phyloP scores from a whole-genome alignment of 768 basidiomycete genomes.

The Stropharia rugosoannulata region DNA sequence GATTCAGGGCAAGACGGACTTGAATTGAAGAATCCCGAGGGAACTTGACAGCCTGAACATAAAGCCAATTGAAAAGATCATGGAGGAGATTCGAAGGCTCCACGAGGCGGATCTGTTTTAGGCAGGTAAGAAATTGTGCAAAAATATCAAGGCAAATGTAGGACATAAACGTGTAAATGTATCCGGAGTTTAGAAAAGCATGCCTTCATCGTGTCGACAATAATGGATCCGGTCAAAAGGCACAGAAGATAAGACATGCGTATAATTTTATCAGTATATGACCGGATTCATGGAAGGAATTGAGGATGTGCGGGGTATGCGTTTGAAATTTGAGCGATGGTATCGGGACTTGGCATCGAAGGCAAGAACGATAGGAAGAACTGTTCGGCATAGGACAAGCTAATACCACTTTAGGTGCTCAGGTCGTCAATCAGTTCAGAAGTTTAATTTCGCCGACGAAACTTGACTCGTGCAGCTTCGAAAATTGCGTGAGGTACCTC shows the following conservation, averaged over 20 bases:
- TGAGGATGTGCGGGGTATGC: slow-evolving; percentile 13
- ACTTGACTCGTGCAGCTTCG: slow-evolving; percentile 7
- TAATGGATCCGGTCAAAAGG: slow-evolving; percentile 59
- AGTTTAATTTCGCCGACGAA: slow-evolving; percentile 42
- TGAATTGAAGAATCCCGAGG: slow-evolving; percentile 22
- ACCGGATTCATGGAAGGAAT: slow-evolving; percentile 10
- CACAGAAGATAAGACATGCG: slow-evolving; percentile 46
- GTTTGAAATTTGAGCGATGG: slow-evolving; percentile 14
- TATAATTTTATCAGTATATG: slow-evolving; percentile 8
- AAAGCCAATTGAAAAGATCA: slow-evolving; percentile 26
- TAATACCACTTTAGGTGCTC: slow-evolving; percentile 13
- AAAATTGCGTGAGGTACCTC: slow-evolving; percentile 7
- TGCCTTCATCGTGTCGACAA: slow-evolving; percentile 61
- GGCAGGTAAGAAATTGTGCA: slow-evolving; percentile 56
- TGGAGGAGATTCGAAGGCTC: slow-evolving; percentile 26
- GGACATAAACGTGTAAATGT: slow-evolving; percentile 61
- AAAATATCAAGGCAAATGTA: slow-evolving; percentile 43
- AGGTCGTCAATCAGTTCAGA: slow-evolving; percentile 30
- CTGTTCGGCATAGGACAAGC: slow-evolving; percentile 9
- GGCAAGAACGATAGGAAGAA: slow-evolving; percentile 11
- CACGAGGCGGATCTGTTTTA: slow-evolving; percentile 49
- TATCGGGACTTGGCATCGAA: slow-evolving; percentile 16
- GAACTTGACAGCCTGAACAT: slow-evolving; percentile 17
- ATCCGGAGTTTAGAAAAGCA: slow-evolving; percentile 69
- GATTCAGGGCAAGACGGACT: slow-evolving; percentile 12